phyloP scores from a whole-genome alignment of 371 early-diverging fungal species.

The Rhizopus delemar region DNA sequence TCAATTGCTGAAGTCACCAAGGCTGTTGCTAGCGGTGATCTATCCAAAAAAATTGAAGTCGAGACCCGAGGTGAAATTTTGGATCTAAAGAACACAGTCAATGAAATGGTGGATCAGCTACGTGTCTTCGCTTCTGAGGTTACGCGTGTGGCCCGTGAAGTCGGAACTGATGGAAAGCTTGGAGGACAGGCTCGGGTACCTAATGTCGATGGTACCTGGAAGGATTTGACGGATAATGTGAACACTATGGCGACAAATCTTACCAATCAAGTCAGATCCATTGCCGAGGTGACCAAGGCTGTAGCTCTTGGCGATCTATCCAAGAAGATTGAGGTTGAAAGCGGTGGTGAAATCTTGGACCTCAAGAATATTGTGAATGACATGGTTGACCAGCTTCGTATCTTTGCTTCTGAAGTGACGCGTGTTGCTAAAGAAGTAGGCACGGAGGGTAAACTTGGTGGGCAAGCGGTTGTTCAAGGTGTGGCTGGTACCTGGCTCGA shows the following conservation, averaged over 20 bases:
- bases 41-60: constrained; percentile 35
- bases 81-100: constrained; percentile 30
- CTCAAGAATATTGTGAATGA: constrained; percentile 25
- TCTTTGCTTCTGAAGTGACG: constrained; percentile 52
- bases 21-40: constrained; percentile 36
- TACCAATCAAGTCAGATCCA: constrained; percentile 46
- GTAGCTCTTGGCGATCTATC: constrained; percentile 43
- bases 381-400: constrained; percentile 51
- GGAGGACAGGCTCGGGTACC: constrained; percentile 50
- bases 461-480: constrained; percentile 28
- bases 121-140: constrained; percentile 50
- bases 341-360: constrained; percentile 40
- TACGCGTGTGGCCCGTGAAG: constrained; percentile 33
- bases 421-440: constrained; percentile 49
- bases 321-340: constrained; percentile 36
- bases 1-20: constrained; percentile 33
- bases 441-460: constrained; percentile 24
- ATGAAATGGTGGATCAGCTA: constrained; percentile 34
- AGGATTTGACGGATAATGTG: constrained; percentile 32
- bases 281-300: constrained; percentile 41
- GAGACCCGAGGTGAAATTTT: constrained; percentile 33
- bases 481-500: constrained; percentile 54
- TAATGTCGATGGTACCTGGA: constrained; percentile 28
- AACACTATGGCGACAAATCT: constrained; percentile 46
- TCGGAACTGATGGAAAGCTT: constrained; percentile 50